Conservation (phyloP, 1,284 basidiomycete genomes). For the Quambalaria eucalypti region DNA sequence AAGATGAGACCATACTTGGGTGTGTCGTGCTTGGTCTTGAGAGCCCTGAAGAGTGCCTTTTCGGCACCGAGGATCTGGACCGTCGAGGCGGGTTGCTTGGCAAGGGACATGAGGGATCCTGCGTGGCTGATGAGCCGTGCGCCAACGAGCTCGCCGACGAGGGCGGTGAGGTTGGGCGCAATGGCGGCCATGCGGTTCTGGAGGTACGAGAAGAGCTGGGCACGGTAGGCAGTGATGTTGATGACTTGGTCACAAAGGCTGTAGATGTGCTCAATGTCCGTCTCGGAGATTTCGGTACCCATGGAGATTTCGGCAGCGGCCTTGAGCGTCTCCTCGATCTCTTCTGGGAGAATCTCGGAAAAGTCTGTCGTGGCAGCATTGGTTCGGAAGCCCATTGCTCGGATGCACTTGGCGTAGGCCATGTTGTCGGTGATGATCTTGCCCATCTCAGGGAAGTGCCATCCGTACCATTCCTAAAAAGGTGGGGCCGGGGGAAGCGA, state of each 20-base stretch:
- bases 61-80: slow-evolving; percentile 97
- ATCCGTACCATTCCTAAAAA: slow-evolving; percentile 99
- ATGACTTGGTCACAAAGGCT: slow-evolving; percentile 95
- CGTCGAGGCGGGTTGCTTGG: slow-evolving; percentile 94
- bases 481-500: too few species aligned
- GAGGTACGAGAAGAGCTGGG: slow-evolving; percentile 86
- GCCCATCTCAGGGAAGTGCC: slow-evolving; percentile 99
- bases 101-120: slow-evolving; percentile 82
- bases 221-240: slow-evolving; percentile 83
- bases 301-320: slow-evolving; percentile 90
- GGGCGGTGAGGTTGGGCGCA: slow-evolving; percentile 87
- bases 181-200: slow-evolving; percentile 95
- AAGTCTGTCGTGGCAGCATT: slow-evolving; percentile 80
- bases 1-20: slow-evolving; percentile 97
- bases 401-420: slow-evolving; percentile 71
- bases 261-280: slow-evolving; percentile 88
- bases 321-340: slow-evolving; percentile 73
- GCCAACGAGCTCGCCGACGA: slow-evolving; percentile 93
- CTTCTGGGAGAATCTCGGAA: slow-evolving; percentile 74
- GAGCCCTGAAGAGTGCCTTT: slow-evolving; percentile 92
- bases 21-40: slow-evolving; percentile 98
- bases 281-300: slow-evolving; percentile 96
- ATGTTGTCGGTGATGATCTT: slow-evolving; percentile 96
- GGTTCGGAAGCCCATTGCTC: slow-evolving; percentile 57
- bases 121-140: slow-evolving; percentile 93